Percentiles rank a stretch among this genome's conserved stretches.
These are phyloP conservation scores for Rauvolfia tetraphylla DNA, from an alignment of 257 asterid genomes.

Conservation along the genomic window DNA sequence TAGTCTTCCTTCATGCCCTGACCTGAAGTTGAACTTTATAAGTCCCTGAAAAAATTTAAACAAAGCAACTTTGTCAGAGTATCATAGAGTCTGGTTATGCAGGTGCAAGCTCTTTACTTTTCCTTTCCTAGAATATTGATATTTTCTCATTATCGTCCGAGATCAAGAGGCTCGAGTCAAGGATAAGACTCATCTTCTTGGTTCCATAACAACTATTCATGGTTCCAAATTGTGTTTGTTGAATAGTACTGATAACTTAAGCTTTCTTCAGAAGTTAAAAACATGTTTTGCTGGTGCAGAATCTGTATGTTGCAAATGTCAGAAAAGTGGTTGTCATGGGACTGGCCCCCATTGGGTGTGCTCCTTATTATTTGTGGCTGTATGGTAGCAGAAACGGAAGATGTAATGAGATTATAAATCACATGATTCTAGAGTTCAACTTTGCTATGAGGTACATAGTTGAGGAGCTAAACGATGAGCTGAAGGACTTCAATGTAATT, in stretches of 20 bases:
- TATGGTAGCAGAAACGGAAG: conserved; percentile 7
- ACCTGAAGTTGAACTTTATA: not conserved
- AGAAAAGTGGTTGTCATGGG: conserved; percentile 90
- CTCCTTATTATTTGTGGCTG: conserved; percentile 14
- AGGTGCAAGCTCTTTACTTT: not conserved
- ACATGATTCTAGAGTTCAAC: conserved; percentile 18
- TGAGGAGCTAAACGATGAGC: conserved; percentile 61
- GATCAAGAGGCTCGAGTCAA: not conserved
- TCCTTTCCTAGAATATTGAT: too few relatives aligned
- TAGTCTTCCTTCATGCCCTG: not conserved
- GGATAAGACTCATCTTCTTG: not conserved
- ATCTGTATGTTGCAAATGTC: conserved; percentile 67
- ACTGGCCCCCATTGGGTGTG: conserved; percentile 58
- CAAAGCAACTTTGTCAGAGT: not conserved
- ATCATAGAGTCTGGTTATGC: too few relatives aligned
- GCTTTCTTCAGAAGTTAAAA: not conserved
- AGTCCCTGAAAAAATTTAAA: not conserved
- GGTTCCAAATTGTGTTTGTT: not conserved
- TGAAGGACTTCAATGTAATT: conserved; percentile 51
- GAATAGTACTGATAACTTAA: not conserved
- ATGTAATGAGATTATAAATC: conserved; percentile 4
- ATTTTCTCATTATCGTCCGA: not conserved
- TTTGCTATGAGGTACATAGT: conserved; percentile 69
- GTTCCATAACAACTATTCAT: not conserved
- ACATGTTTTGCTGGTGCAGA: conserved; percentile 46